phyloP scores from a whole-genome alignment of 2,329 filamentous ascomycete genomes.

The Ophiostoma novo-ulmi region DNA sequence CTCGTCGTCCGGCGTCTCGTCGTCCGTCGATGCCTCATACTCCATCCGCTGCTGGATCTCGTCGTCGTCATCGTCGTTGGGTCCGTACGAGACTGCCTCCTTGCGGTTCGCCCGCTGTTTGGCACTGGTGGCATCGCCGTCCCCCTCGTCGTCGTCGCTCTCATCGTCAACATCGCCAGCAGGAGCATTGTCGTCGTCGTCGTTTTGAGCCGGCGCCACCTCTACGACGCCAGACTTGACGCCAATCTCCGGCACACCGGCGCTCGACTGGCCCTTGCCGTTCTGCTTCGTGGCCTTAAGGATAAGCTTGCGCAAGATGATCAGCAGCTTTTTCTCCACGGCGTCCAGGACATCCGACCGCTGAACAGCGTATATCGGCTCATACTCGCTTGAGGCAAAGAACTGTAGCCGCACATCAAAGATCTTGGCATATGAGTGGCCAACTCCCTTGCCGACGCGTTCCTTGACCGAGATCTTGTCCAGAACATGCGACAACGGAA shows the following conservation, averaged over 20 bases:
- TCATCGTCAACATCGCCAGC: slow-evolving; percentile 51
- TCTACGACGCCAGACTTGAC: slow-evolving; percentile 50
- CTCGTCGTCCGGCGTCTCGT: slow-evolving; percentile 47
- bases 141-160: slow-evolving; percentile 68
- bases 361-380: slow-evolving; percentile 75
- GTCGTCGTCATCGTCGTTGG: slow-evolving; percentile 87
- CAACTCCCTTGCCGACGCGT: slow-evolving; percentile 65
- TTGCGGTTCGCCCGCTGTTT: slow-evolving; percentile 71
- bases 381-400: slow-evolving; percentile 81
- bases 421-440: slow-evolving; percentile 68
- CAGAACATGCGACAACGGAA: slow-evolving; percentile 77
- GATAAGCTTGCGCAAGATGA: slow-evolving; percentile 63
- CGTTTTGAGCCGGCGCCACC: slow-evolving; percentile 40
- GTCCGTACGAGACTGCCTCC: slow-evolving; percentile 83
- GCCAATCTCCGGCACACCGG: slow-evolving; percentile 70
- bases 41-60: slow-evolving; percentile 62
- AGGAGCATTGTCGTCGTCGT: slow-evolving; percentile 27
- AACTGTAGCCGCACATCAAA: slow-evolving; percentile 79
- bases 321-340: slow-evolving; percentile 75
- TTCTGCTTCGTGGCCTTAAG: slow-evolving; percentile 81
- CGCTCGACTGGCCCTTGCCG: slow-evolving; percentile 55
- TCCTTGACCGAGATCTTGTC: slow-evolving; percentile 79
- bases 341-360: slow-evolving; percentile 71
- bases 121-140: slow-evolving; percentile 69
- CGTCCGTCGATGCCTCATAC: slow-evolving; percentile 48